Percentiles rank a stretch among this genome's conserved stretches.
Evolutionary conservation across 805 yeast species (phyloP).

Genomic region (Kregervanrija delftensis): DNA sequence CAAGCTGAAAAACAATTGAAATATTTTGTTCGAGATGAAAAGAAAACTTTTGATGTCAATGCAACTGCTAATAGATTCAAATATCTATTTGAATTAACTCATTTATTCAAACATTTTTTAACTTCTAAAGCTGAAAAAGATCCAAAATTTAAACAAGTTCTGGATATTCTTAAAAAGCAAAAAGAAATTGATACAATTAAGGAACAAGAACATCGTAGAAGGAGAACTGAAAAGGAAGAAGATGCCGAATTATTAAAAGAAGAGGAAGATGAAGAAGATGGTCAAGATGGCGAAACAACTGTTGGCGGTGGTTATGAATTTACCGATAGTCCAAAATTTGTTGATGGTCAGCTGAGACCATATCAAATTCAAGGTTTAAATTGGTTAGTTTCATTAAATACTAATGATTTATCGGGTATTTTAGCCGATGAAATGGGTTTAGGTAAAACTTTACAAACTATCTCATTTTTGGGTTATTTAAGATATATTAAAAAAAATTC

Average conservation of each 20-base stretch:
- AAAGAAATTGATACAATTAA: constrained; percentile 4
- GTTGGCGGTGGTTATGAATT: constrained; percentile 34
- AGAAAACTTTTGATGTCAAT: constrained; percentile 38
- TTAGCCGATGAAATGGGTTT: constrained; percentile 85
- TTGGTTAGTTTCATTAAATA: constrained; percentile 66
- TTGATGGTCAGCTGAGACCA: constrained; percentile 59
- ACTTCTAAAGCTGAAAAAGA: constrained; percentile 58
- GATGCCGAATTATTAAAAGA: constrained; percentile 69
- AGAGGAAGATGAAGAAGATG: constrained; percentile 31
- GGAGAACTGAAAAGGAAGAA: constrained; percentile 73
- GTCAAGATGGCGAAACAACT: constrained; percentile 12
- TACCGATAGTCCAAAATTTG: constrained; percentile 43
- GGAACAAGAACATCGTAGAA: constrained; percentile 38
- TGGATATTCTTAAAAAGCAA: constrained; percentile 31
- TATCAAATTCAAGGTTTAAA: constrained; percentile 78
- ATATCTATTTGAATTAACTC: constrained; percentile 58
- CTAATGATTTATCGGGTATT: constrained; percentile 65
- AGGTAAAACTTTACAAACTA: constrained; percentile 77
- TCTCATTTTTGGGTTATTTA: constrained; percentile 66
- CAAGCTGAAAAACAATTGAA: constrained; percentile 8
- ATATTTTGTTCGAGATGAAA: constrained; percentile 30
- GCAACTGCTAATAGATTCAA: constrained; percentile 62
- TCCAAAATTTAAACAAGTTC: constrained; percentile 45
- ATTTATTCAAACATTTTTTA: constrained; percentile 62
- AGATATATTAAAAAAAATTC: constrained; percentile 50